These are phyloP conservation scores for Salix udensis DNA, from an alignment of 345 rosid genomes.

Conservation along the genomic window DNA sequence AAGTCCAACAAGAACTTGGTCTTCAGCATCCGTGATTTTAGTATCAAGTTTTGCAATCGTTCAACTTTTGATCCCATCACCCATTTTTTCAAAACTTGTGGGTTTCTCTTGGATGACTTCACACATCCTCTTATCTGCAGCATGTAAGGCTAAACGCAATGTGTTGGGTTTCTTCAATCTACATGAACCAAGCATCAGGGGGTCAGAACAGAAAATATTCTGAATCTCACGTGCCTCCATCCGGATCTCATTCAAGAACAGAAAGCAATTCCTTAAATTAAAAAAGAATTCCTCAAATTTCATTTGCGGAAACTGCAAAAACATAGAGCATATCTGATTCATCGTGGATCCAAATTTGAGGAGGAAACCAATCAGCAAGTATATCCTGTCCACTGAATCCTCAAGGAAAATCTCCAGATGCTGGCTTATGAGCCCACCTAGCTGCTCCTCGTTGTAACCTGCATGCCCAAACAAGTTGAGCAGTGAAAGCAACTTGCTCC, in stretches of 20 bases:
- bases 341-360: conserved; percentile 52
- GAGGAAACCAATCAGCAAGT: conserved; percentile 44
- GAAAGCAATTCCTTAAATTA: conserved; percentile 52
- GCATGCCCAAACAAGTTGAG: conserved; percentile 38
- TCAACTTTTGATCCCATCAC: conserved; percentile 33
- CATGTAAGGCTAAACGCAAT: conserved; percentile 39
- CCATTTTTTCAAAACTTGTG: conserved; percentile 51
- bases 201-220: conserved; percentile 43
- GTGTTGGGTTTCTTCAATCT: conserved; percentile 51
- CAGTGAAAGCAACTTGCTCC: conserved; percentile 51
- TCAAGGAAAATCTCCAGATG: conserved; percentile 56
- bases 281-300: conserved; percentile 40
- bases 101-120: conserved; percentile 48
- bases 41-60: conserved; percentile 34
- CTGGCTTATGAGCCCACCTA: conserved; percentile 43
- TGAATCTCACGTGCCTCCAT: conserved; percentile 51
- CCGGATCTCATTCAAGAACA: conserved; percentile 44
- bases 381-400: conserved; percentile 44
- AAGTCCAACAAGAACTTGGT: conserved; percentile 48
- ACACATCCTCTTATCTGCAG: conserved; percentile 50
- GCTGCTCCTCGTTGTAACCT: conserved; percentile 35
- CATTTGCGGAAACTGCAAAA: conserved; percentile 50
- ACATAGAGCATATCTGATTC: conserved; percentile 39
- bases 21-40: conserved; percentile 39
- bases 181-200: conserved; percentile 47